phyloP scores from a whole-genome alignment of 73 alveolate species.

The Stentor roeselii region DNA sequence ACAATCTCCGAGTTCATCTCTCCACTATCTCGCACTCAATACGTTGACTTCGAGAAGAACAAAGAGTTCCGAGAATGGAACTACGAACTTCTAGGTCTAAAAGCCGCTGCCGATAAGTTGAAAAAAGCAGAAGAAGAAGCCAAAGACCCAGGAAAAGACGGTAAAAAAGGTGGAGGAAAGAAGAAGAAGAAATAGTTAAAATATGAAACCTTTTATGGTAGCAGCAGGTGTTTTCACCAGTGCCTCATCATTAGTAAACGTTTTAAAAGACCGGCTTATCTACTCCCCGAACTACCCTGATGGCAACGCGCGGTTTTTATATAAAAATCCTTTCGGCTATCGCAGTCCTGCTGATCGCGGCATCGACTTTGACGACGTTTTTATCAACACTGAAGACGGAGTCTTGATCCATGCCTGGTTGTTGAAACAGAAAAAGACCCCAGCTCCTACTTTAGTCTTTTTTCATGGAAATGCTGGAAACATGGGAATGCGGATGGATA shows the following conservation, averaged over 20 bases:
- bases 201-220: neutral
- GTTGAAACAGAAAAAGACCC: conserved; percentile 33
- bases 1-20: conserved; percentile 63
- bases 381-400: conserved; percentile 43
- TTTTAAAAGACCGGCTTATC: conserved; percentile 20
- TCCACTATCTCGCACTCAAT: conserved; percentile 64
- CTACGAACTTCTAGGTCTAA: conserved; percentile 61
- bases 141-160: conserved; percentile 40
- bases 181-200: neutral
- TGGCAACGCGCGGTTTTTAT: conserved; percentile 44
- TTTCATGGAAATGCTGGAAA: conserved; percentile 98
- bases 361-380: conserved; percentile 58
- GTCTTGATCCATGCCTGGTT: conserved; percentile 63
- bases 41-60: conserved; percentile 52
- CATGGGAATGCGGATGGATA: conserved; percentile 86
- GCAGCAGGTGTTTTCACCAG: too few species aligned
- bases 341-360: conserved; percentile 64
- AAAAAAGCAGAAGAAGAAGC: conserved; percentile 64
- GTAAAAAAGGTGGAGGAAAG: conserved; percentile 27
- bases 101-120: conserved; percentile 49
- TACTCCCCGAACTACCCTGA: conserved; percentile 23
- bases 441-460: conserved; percentile 67
- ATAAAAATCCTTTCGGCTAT: conserved; percentile 54
- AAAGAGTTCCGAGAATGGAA: conserved; percentile 55
- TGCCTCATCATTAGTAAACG: conserved; percentile 14